Evolutionary conservation across 352 stramenopile species (phyloP), one percentile per base, ranked within the genome.

Genomic region (Globisporangium splendens): DNA sequence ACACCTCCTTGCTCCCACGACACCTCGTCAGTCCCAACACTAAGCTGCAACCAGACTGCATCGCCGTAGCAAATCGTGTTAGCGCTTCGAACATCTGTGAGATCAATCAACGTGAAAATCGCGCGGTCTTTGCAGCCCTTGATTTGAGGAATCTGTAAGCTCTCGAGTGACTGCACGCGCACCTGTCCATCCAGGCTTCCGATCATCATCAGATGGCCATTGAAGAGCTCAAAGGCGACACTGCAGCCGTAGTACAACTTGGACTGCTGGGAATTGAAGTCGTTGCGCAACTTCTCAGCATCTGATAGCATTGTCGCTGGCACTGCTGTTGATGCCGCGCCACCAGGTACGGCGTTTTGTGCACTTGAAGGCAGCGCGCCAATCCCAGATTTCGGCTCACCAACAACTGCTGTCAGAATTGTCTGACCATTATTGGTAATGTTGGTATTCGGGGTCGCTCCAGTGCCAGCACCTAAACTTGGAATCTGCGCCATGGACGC

Each of bases 1-100:
- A 93, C 80, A 8, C 83, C 81, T 3, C 83, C 83, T 47, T 86
- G 75, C 56, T 93, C 80, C 83, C 83, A 93, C 41, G 76, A 79
- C 1, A 65, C 69, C 47, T 93, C 83, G 6, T 80, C 83, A 0
- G 73, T 67, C 1, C 83, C 83, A 15, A 86, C 64, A 53, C 77
- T 89, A 13, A 93, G 61, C 54, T 93, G 80, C 39, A 93, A 61
- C 77, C 79, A 93, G 14, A 93, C 79, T 11, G 77, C 73, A 63
- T 89, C 80, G n/a, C 83, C 83, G 48, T 87, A 93, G 24, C 73
- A 73, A 51, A 93, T 83, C 20, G 80, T 71, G 42, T 76, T 82
- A 13, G 80, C 78, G 50, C 78, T 93, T 57, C 73, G 68, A 8
- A 86, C 62, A 47, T 93, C 83, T 14, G 67, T 68, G 17, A 93